Evolutionary conservation across 1,284 basidiomycete species (phyloP), one percentile per base, ranked within the genome.

Genomic region (Pascua sp.): DNA sequence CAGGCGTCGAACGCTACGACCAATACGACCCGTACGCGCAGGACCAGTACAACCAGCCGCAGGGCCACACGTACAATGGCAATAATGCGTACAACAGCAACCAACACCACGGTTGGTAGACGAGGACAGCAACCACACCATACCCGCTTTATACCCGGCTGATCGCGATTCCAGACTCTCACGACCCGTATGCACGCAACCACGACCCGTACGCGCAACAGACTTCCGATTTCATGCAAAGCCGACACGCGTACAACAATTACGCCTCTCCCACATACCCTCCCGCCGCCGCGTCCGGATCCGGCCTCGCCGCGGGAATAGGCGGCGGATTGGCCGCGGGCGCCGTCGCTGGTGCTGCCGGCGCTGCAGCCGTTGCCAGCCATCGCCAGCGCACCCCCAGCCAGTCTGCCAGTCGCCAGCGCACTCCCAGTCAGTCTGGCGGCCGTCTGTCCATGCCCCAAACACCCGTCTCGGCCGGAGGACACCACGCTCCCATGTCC

Each of bases 1-100:
- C 62, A 5, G 72, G 71, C 38, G 64, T 72, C 5, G 70, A 72
- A 24, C 47, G 32, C 13, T 51, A 60, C 24, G 50, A 58, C 17
- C 55, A 56, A 4, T 54, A 56, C 38, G 45, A 52, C 16, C 60
- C 49, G 10, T 63, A 66, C 47, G 54, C 50, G 16, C 43, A 53
- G 50, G 55, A 51, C 45, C 55, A 65, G 46, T 60, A 64, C 38
- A 54, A 53, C 41, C 51, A 64, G 11, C 49, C 53, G 32, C 44
- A 54, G 43, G 47, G 36, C 39, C 56, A 57, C 12, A 39, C 43
- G 11, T 37, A 49, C 32, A 53, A 60, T 47, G 40, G 40, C 16
- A 45, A 59, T 48, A 45, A 59, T 48, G 55, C 37, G 36, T 9
- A 44, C 12, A 38, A 53, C 46, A 47, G 43, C 45, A 41, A 44